Evolutionary conservation across 2,329 filamentous ascomycete genomes (phyloP), one percentile per base, ranked within the genome.

Genomic region (Talaromyces sp.): DNA sequence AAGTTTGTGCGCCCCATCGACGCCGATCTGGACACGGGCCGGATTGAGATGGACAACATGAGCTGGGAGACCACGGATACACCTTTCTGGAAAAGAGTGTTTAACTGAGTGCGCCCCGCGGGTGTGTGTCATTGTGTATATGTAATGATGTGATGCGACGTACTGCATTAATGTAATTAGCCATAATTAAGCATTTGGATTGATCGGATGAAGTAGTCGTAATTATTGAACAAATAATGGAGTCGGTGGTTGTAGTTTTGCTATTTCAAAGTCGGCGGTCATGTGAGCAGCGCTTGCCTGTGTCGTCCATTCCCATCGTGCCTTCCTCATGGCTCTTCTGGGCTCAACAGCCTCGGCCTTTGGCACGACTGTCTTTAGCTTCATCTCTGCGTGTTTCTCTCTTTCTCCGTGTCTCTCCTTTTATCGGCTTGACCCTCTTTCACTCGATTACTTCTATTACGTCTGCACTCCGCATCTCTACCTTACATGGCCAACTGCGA

Each of bases 11-110:
- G 70, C 56, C 65, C 72, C 9, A 55, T 67, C 9, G 75, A 80
- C 44, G 78, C 77, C 6, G 79, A 81, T 71, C 64, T 81, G 53
- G 71, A 73, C 61, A 78, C 77, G 0, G 78, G 78, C 13, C 72
- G 74, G 55, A 64, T 72, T 30, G 68, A 70, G 55, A 63, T 67
- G 32, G 73, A 76, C 19, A 72, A 74, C 39, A 72, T 71, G 33
- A 70, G 65, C 4, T 77, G 73, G 72, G 73, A 72, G 63, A 72
- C 72, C 8, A 65, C 65, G 44, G 69, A 69, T 60, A 68, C 69
- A 15, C 71, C 68, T 13, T 71, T 69, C 57, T 71, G 72, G 62
- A 69, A 67, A 19, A 73, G 69, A 64, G 42, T 69, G 15, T 62
- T 53, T 30, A 3, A 9, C 17, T 53, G 49, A 53, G 44, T 17